Percentiles rank a stretch among this genome's conserved stretches.
Conservation (phyloP, 2,329 filamentous ascomycete species). For the Endocalyx cinctus region DNA sequence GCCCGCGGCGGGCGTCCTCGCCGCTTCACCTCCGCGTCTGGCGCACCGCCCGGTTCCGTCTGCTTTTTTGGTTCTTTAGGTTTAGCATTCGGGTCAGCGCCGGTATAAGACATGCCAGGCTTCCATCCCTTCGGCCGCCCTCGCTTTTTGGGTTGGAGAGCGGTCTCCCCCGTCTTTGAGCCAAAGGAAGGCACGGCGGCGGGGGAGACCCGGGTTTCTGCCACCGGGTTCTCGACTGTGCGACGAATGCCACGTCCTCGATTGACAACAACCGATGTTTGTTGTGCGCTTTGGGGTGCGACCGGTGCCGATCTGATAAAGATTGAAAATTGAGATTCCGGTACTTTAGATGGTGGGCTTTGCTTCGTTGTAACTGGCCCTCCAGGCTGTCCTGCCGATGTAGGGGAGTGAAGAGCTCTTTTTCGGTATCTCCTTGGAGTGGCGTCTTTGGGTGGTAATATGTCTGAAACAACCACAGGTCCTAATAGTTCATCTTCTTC, state of each 20-base stretch:
- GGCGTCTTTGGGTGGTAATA: no score
- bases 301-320: no score
- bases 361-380: no score
- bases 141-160: slow-evolving; percentile 25
- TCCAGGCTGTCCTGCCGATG: no score
- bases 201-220: no score
- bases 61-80: slow-evolving; percentile 17
- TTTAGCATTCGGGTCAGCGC: slow-evolving; percentile 12
- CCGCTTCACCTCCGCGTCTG: slow-evolving; percentile 27
- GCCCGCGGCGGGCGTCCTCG: slow-evolving; percentile 39
- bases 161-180: slow-evolving; percentile 7
- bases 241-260: no score
- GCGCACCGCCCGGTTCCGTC: slow-evolving; percentile 5
- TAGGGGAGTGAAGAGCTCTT: no score
- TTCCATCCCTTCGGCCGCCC: slow-evolving; percentile 48
- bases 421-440: slow-evolving; percentile 1
- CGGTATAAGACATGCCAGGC: slow-evolving; percentile 29
- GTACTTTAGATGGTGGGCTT: no score
- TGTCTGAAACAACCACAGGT: slow-evolving; percentile 9
- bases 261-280: no score
- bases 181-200: slow-evolving; percentile 4
- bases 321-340: no score
- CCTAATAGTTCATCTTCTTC: neutral
- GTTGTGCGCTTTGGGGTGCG: no score
- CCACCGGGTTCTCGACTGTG: no score